Evolutionary conservation across 148 eudicot species (phyloP), one percentile per base, ranked within the genome.

Genomic region (Polygonum aviculare): DNA sequence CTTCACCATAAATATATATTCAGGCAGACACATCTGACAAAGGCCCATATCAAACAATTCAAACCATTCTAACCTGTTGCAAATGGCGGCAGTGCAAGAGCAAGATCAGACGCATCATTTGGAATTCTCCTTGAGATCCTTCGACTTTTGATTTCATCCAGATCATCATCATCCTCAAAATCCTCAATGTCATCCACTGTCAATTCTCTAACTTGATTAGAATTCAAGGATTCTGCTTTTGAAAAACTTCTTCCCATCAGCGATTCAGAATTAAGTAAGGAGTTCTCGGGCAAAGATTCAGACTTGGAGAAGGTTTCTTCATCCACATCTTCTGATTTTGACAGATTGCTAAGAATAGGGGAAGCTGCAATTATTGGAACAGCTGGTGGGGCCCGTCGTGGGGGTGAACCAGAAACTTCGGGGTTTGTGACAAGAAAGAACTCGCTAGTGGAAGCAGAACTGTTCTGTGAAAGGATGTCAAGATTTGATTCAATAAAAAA

Each of bases 111-210:
- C 41, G 95, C 98, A 86, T 93, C 98, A 86, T 96, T 96, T 38
- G 90, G 89, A 80, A 84, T 80, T 79, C 99, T 83, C 81, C 99
- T 91, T 26, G 99, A 91, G 73, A 84, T 83, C 78, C 94, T 89
- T 78, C 88, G 86, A 81, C 92, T 93, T 69, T 83, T 90, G 81
- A 87, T 88, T 87, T 88, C 95, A 62, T 89, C 98, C 77, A 88
- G 55, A 78, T 88, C 85, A 79, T 90, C 92, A 21, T 84, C 93
- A 82, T 92, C 99, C 74, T 95, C 99, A 77, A 96, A 90, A 84
- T 93, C 98, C 80, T 93, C 98, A 72, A 96, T 93, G 79, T 96
- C 99, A 80, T 96, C 99, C 19, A 96, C 88, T 4, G 98, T 88
- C 76, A 96, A 83, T 74, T 96, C 94, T 82, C 87, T 90, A 77